Evolutionary conservation across 1,139 yeast species (phyloP), one percentile per base, ranked within the genome.

Genomic region (Magnusiomyces tetraspermus): DNA sequence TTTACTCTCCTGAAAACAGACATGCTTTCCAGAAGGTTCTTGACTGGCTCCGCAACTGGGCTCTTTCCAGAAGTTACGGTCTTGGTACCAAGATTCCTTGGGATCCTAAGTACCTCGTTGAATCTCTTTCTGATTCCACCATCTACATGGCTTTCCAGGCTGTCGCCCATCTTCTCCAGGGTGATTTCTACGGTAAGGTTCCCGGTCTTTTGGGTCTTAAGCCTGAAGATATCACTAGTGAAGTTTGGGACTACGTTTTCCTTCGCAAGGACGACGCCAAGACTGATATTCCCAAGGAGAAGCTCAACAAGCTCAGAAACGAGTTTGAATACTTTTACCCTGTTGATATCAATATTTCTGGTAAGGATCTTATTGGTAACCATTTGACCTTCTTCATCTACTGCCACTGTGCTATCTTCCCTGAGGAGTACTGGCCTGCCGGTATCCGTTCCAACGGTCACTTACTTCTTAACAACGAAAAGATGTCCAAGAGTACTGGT

Each of bases 1-100:
- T 94, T 22, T 92, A 79, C 74, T 76, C 84, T 51, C 76, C 83
- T 54, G 98, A 92, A 74, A 87, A 95, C 51, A 80, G 86, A 67
- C 82, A 92, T 65, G 96, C 95, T 6, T 90, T 92, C 65, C 96
- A 90, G 71, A 92, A 90, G 71, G 96, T 87, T 55, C 77, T 94
- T 61, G 95, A 85, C 61, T 94, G 99, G 99, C 80, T 94, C 67
- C 87, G 85, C 74, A 90, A 89, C 74, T 94, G 99, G 99, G 98
- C 99, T 51, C 87, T 94, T 58, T 87, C 96, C 56, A 86, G 98
- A 77, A 84, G 95, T 58, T 94, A 87, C 63, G 99, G 98, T 68
- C 78, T 94, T 61, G 99, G 99, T 68, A 83, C 97, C 55, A 83
- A 76, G 69, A 80, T 94, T 61, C 99, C 99, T 57, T 94, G 99